Evolutionary conservation across 345 rosid genomes (phyloP).

Genomic region (Citrus reticulata): DNA sequence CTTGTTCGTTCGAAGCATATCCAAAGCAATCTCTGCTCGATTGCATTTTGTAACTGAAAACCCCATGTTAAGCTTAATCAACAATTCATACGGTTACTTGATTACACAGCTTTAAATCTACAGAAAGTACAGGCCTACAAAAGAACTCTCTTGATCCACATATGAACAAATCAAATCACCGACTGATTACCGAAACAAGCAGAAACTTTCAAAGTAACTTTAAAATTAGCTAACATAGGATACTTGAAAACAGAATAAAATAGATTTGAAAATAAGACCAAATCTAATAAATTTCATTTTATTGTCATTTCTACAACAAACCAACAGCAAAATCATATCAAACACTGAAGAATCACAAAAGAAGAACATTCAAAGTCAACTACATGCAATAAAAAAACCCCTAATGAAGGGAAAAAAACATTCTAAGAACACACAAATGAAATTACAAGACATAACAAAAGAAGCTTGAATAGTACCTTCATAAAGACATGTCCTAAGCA

Average conservation of each 20-base stretch:
- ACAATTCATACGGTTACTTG: no score
- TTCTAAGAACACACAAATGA: conserved; percentile 4
- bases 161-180: no score
- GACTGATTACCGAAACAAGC: not conserved
- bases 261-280: conserved; percentile 6
- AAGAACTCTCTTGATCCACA: no score
- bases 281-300: conserved; percentile 10
- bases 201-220: not conserved
- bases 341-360: conserved; percentile 14
- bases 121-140: not conserved
- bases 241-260: not conserved
- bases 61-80: no score
- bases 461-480: conserved; percentile 42
- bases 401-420: conserved; percentile 3
- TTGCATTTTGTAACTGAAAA: no score
- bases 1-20: no score
- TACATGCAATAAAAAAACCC: not conserved
- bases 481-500: conserved; percentile 74
- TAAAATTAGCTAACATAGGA: conserved; percentile 3
- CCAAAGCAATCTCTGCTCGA: no score
- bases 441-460: not conserved
- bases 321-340: conserved; percentile 16
- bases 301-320: not conserved
- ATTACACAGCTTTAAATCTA: not conserved
- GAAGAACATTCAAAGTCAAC: conserved; percentile 4